Base-by-base conservation (phyloP, 768 basidiomycete genomes). In the Xerocomus potaroensis region DNA sequence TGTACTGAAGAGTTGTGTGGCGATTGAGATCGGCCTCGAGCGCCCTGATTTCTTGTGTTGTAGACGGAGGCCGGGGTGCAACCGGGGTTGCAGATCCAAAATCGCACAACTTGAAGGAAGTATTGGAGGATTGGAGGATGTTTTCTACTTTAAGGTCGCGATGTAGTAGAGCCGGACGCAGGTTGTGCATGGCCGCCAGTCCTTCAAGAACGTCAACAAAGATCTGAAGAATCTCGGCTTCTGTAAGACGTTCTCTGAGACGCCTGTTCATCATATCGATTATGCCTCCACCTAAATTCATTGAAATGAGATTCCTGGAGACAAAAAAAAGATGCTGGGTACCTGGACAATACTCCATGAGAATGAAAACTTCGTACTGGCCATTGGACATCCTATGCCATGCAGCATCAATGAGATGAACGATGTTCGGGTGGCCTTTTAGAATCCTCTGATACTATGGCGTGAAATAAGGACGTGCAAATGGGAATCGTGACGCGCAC, bases 221-320 rank as follows among this genome's bases (percentile, higher is more conserved):
- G 60, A 99, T 97, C 66, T 93, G 92, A 43, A 99, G 76, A 58
- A 99, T 97, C 68, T 99, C 96, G 19, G 85, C 78, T 69, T 99
- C 96, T 3, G 91, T 94, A 33, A 98, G 77, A 21, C 96, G 82
- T 69, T 98, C 93, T 44, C 94, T 81, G 37, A 99, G 76, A 43
- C 96, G 81, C 56, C 93, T 83, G 68, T 99, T 99, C 90, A 99
- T 93, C 86, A 98, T 93, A 71, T 99, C 96, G 68, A 99, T 98
- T 55, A 99, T 97, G 29, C 96, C 96, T 31, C 96, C 96, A 39
- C 93, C 93, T 91, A 54, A 2, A 11, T 41, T 26, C 12, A 43
- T 31, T 35, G 22, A 31, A 41, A 45, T 53, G 38, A 53, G 58
- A 33, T 58, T 31, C 32, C 29, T 22, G 29, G 37, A 37, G 10